Percentiles rank a stretch among this genome's conserved stretches.
Conservation (phyloP, 2,329 filamentous ascomycete species). For the Bertia moriformis region DNA sequence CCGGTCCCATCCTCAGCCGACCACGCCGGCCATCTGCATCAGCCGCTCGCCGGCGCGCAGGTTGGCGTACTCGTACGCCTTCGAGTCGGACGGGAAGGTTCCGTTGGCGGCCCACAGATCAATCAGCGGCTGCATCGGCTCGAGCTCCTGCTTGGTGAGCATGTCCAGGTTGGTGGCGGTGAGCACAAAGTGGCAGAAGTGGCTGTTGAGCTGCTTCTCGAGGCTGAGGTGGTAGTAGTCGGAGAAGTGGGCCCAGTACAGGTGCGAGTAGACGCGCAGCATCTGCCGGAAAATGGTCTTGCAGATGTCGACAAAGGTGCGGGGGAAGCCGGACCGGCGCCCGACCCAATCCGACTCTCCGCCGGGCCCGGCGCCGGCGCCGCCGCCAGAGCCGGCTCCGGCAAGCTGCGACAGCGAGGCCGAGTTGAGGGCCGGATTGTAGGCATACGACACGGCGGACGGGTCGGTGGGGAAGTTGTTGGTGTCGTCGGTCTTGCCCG, state of each 20-base stretch:
- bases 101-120: slow-evolving; percentile 84
- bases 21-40: slow-evolving; percentile 26
- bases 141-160: slow-evolving; percentile 75
- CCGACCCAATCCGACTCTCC: slow-evolving; percentile 67
- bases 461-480: slow-evolving; percentile 82
- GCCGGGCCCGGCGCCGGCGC: too few relatives aligned
- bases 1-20: slow-evolving; percentile 2
- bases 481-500: slow-evolving; percentile 82
- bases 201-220: slow-evolving; percentile 72
- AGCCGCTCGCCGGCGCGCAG: slow-evolving; percentile 42
- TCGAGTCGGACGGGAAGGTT: slow-evolving; percentile 65
- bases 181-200: slow-evolving; percentile 72
- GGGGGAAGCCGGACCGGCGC: slow-evolving; percentile 82
- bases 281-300: slow-evolving; percentile 94
- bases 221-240: slow-evolving; percentile 73
- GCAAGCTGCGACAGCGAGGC: slow-evolving; percentile 48
- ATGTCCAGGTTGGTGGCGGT: slow-evolving; percentile 71
- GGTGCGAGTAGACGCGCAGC: slow-evolving; percentile 94
- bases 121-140: slow-evolving; percentile 89
- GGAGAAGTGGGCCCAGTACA: slow-evolving; percentile 91
- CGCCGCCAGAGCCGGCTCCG: too few relatives aligned
- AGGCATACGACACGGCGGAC: slow-evolving; percentile 50
- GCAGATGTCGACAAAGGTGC: slow-evolving; percentile 77
- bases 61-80: slow-evolving; percentile 52
- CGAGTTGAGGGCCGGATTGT: slow-evolving; percentile 42